A percentile compares a stretch with the other conserved stretches of the same genome.
These are phyloP conservation scores for Volutella citrinella DNA, from an alignment of 2,329 filamentous ascomycete species.

Conservation along the genomic window DNA sequence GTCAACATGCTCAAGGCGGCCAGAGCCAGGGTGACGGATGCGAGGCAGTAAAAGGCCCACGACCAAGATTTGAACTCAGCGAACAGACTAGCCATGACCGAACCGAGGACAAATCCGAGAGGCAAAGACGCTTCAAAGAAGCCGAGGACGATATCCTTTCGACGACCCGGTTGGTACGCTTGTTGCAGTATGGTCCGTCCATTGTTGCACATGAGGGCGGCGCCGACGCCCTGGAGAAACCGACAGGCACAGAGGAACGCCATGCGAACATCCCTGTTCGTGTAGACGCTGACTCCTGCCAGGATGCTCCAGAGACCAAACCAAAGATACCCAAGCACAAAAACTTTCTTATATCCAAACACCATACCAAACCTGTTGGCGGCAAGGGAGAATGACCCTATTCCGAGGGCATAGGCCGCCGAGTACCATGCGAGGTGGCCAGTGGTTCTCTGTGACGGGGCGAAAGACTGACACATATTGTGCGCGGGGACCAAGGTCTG, in stretches of 20 bases:
- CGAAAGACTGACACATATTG: conserved; percentile 19
- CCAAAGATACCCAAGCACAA: conserved; percentile 23
- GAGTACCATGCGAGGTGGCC: conserved; percentile 22
- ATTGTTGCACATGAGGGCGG: conserved; percentile 21
- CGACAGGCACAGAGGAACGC: conserved; percentile 24
- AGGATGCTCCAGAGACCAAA: conserved; percentile 24
- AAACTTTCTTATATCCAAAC: conserved; percentile 20
- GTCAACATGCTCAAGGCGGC: conserved; percentile 20
- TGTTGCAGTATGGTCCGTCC: conserved; percentile 19
- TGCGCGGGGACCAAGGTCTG: conserved; percentile 21
- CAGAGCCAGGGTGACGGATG: conserved; percentile 18
- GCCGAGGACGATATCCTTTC: conserved; percentile 21
- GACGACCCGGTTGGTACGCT: conserved; percentile 22
- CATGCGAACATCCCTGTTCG: conserved; percentile 9
- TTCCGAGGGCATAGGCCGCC: conserved; percentile 19
- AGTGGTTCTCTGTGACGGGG: conserved; percentile 15
- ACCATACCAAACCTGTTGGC: conserved; percentile 22
- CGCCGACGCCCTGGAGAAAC: conserved; percentile 22
- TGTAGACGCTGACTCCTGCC: conserved; percentile 18
- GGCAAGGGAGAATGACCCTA: conserved; percentile 16
- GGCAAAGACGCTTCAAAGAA: conserved; percentile 22
- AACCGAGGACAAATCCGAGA: conserved; percentile 21
- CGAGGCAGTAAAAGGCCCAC: conserved; percentile 22
- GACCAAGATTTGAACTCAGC: conserved; percentile 20
- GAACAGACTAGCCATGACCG: conserved; percentile 22